Percentiles rank a stretch among this genome's conserved stretches.
These are phyloP conservation scores for Colletotrichum ledebouriae DNA, from an alignment of 2,329 filamentous ascomycete genomes.

Conservation along the genomic window DNA sequence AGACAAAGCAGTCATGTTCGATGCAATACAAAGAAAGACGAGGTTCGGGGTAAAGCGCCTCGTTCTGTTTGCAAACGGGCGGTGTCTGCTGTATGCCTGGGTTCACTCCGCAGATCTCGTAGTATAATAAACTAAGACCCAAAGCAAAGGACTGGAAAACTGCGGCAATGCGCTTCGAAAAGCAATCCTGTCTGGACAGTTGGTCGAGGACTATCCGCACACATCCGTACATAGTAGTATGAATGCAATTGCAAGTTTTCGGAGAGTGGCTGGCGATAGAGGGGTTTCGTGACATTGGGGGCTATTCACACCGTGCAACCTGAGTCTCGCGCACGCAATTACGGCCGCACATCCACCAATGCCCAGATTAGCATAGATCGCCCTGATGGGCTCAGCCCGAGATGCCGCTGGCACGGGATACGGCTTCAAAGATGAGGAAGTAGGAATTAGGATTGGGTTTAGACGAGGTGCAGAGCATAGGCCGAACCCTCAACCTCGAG, in stretches of 20 bases:
- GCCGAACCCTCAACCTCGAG: background rate
- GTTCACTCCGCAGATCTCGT: background rate
- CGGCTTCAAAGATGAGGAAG: constrained; percentile 29
- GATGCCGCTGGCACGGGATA: constrained; percentile 21
- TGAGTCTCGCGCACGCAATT: constrained; percentile 14
- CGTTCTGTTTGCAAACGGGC: constrained; percentile 3
- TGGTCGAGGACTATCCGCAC: background rate
- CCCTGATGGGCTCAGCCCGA: constrained; percentile 24
- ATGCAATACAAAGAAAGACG: background rate
- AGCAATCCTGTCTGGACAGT: constrained; percentile 5
- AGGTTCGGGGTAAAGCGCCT: constrained; percentile 8
- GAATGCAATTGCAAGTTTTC: background rate
- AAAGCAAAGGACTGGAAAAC: constrained; percentile 12
- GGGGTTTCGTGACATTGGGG: constrained; percentile 13
- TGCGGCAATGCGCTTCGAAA: constrained; percentile 18
- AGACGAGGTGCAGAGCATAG: background rate
- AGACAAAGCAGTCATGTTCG: background rate
- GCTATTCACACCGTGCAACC: constrained; percentile 22
- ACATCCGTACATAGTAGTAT: background rate
- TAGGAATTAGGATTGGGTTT: constrained; percentile 25
- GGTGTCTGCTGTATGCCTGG: background rate
- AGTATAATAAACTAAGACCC: constrained; percentile 1
- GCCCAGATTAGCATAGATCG: constrained; percentile 27
- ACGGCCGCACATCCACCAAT: constrained; percentile 25
- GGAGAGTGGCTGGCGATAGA: constrained; percentile 4